Conservation (phyloP, 371 early-diverging fungal species). For the Saksenaea vasiformis region DNA sequence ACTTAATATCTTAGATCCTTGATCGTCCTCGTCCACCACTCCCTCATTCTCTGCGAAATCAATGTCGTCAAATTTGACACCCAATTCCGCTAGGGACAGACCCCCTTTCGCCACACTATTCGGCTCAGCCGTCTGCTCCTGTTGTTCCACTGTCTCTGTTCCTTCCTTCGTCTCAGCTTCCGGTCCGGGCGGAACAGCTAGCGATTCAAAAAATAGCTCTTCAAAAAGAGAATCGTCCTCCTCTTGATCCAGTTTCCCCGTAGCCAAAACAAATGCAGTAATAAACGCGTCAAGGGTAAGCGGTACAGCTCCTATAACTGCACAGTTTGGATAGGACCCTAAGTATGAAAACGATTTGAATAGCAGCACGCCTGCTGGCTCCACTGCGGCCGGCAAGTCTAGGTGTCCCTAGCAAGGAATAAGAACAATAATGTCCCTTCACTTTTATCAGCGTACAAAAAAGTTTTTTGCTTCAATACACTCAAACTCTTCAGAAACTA, state of each 20-base stretch:
- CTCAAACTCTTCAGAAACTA: slow-evolving; percentile 34
- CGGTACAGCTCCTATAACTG: slow-evolving; percentile 16
- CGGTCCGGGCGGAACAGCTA: slow-evolving; percentile 32
- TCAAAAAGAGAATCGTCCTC: slow-evolving; percentile 21
- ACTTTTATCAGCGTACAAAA: slow-evolving; percentile 25
- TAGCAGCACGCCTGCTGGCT: slow-evolving; percentile 41
- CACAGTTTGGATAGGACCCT: slow-evolving; percentile 39
- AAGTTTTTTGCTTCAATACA: slow-evolving; percentile 49
- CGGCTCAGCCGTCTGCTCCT: not conserved
- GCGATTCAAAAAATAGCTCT: slow-evolving; percentile 43
- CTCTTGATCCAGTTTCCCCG: slow-evolving; percentile 35
- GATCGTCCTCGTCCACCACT: slow-evolving; percentile 3
- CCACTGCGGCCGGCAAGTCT: slow-evolving; percentile 34
- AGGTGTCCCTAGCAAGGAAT: slow-evolving; percentile 32
- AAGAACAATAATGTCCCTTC: not conserved
- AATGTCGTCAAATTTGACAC: slow-evolving; percentile 40
- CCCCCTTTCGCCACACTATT: slow-evolving; percentile 14
- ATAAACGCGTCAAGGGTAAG: slow-evolving; percentile 39
- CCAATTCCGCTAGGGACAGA: slow-evolving; percentile 38
- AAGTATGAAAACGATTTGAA: slow-evolving; percentile 51
- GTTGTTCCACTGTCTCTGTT: not conserved
- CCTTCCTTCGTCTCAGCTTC: not conserved
- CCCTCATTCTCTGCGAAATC: slow-evolving; percentile 17
- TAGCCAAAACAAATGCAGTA: slow-evolving; percentile 41
- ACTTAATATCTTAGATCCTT: slow-evolving; percentile 16